Evolutionary conservation across 202 grass and related monocot genomes (phyloP), one percentile per base, ranked within the genome.

Genomic region (Elaeis oleifera): DNA sequence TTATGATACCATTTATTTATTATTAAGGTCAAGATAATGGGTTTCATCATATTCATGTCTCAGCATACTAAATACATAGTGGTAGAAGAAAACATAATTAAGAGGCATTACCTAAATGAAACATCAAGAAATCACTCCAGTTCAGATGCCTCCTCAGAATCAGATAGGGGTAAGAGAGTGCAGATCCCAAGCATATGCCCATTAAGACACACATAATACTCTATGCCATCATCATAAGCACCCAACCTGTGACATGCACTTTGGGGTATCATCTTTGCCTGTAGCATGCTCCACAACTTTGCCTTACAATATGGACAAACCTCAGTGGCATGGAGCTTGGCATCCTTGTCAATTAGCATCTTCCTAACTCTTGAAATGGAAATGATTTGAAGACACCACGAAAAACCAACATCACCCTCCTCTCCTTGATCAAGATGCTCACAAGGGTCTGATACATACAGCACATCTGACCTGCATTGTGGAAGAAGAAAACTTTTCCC

Each of bases 381-480:
- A 99, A 99, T 0, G 94, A 92, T 72, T 87, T 89, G 44, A 99
- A 99, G 65, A 99, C 84, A 52, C 94, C 94, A 32, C 94, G 82
- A 51, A 99, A 99, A 68, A 92, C 94, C 94, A 56, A 99, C 64
- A 81, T 99, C 94, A 6, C 94, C 85, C 59, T 99, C 94, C 20
- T 99, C 94, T 28, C 85, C 94, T 50, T 94, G 77, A 69, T 99
- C 94, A 51, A 94, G 82, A 81, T 99, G 94, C 78, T 99, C 94
- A n/a, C 94, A 99, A 7, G 85, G 94, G 73, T 99, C 88, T 16
- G 88, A 99, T 3, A 99, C 85, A 73, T 99, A 94, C 69, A 99
- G 21, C 54, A 99, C 88, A 16, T 99, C 94, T 1, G 64, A 80
- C 76, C 82, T 89, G 59, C 94, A 94, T 48, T 86, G 85, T 65